Evolutionary conservation across 192 early-diverging fungal genomes (phyloP), one percentile per base, ranked within the genome.

Genomic region (Coemansia aciculifera): DNA sequence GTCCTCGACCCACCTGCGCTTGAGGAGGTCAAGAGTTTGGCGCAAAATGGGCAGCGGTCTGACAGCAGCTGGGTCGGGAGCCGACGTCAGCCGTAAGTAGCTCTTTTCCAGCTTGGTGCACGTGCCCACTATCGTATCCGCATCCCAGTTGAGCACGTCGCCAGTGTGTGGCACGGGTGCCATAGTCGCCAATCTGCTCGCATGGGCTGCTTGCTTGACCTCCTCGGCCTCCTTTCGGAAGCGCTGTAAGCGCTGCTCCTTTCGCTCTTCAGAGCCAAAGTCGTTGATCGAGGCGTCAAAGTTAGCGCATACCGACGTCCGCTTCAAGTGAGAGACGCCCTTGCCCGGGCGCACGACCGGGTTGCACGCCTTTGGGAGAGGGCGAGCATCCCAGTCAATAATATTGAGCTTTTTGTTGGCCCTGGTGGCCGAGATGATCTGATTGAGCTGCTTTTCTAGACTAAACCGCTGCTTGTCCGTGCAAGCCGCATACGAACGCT

Each of bases 31-130:
- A 10, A 98, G 78, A 1, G 97, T 89, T 59, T 92, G 72, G 59
- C 85, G 84, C 40, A 98, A 74, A 1, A 99, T 76, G 27, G 73
- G 78, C 49, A 95, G 77, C 48, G 97, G 97, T 5, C 97, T 84
- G n/a, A 99, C 95, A n/a, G 89, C 92, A 1, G 93, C 63, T 23
- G 97, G 97, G 74, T 98, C 94, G 3, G 95, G 94, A 2, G 95
- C 95, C 84, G 81, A 83, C 15, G 97, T 99, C 67, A 99, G 83
- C n/a, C 97, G 86, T 52, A 98, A 77, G 73, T 98, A 99, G 59
- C 80, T 80, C 79, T 99, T 99, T 75, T 98, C 95, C n/a, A 99
- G 83, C 40, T 86, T 73, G 15, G 84, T 81, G 62, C 90, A 89
- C 2, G 95, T 96, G 38, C 97, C 97, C 23, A 97, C 90, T 67